These are phyloP conservation scores for Austroboletus rostrupii DNA, from an alignment of 1,284 basidiomycete species.

Conservation along the genomic window DNA sequence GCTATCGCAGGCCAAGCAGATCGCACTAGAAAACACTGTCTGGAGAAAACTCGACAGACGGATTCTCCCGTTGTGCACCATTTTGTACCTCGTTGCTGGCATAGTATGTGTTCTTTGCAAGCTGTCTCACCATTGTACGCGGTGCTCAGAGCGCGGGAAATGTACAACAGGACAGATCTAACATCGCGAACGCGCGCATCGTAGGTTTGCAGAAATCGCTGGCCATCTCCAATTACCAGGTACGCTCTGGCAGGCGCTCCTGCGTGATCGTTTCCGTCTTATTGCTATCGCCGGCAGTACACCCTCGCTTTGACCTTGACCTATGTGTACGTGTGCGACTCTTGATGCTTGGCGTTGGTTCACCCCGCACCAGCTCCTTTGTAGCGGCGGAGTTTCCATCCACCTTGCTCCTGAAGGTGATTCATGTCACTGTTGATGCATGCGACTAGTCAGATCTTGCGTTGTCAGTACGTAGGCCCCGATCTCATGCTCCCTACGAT, in stretches of 20 bases:
- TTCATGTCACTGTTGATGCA: background rate
- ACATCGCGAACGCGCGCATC: slow-evolving; percentile 57
- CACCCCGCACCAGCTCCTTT: slow-evolving; percentile 42
- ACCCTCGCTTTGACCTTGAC: slow-evolving; percentile 52
- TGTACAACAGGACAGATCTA: slow-evolving; percentile 35
- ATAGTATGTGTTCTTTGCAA: slow-evolving; percentile 33
- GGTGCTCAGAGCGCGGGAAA: background rate
- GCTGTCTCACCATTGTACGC: too few relatives aligned
- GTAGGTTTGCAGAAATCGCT: slow-evolving; percentile 55
- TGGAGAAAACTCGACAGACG: slow-evolving; percentile 46
- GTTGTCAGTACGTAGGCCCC: slow-evolving; percentile 50
- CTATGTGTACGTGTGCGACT: slow-evolving; percentile 36
- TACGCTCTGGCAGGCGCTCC: slow-evolving; percentile 6
- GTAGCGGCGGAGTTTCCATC: slow-evolving; percentile 55
- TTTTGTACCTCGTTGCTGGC: slow-evolving; percentile 47
- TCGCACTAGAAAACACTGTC: slow-evolving; percentile 30
- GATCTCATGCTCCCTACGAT: slow-evolving; percentile 53
- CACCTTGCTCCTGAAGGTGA: slow-evolving; percentile 52
- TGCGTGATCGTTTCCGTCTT: background rate
- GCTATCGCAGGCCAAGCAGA: slow-evolving; percentile 1
- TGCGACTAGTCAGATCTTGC: background rate
- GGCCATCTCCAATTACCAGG: slow-evolving; percentile 46
- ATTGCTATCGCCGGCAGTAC: slow-evolving; percentile 31
- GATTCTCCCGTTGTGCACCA: slow-evolving; percentile 43
- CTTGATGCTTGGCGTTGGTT: background rate